Evolutionary conservation across 140 eudicot species (phyloP).

Genomic region (Ambrosia hybrid): DNA sequence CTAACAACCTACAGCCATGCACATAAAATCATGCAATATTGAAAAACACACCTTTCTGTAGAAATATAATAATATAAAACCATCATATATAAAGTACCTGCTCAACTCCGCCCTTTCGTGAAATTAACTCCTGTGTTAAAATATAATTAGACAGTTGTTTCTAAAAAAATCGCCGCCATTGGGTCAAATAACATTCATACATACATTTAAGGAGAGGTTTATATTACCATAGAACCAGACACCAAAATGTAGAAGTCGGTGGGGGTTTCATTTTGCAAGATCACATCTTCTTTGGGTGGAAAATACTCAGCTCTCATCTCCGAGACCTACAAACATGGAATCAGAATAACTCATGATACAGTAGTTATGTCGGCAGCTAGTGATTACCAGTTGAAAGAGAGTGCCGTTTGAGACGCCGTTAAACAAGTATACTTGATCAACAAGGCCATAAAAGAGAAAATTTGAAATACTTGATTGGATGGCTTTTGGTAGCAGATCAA

Average conservation of each 20-base stretch:
- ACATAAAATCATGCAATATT: conserved; percentile 8
- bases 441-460: conserved; percentile 55
- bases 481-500: conserved; percentile 88
- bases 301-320: conserved; percentile 90
- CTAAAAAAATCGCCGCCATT: not conserved
- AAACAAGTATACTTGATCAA: conserved; percentile 74
- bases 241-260: conserved; percentile 81
- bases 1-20: conserved; percentile 50
- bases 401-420: conserved; percentile 73
- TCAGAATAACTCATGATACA: not conserved
- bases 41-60: not conserved
- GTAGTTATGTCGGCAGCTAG: not conserved
- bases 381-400: conserved; percentile 77
- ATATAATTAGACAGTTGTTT: conserved; percentile 5
- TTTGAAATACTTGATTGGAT: conserved; percentile 70
- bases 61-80: not conserved
- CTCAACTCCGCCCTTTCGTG: conserved; percentile 48
- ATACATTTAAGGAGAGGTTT: not conserved
- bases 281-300: conserved; percentile 86
- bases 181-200: not conserved
- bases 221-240: conserved; percentile 75
- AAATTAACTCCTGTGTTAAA: conserved; percentile 62
- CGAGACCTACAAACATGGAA: conserved; percentile 48
- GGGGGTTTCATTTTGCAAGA: conserved; percentile 90
- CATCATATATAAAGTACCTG: conserved; percentile 41